phyloP scores from a whole-genome alignment of 2,329 filamentous ascomycete genomes.

The Rasamsonia emersonii region DNA sequence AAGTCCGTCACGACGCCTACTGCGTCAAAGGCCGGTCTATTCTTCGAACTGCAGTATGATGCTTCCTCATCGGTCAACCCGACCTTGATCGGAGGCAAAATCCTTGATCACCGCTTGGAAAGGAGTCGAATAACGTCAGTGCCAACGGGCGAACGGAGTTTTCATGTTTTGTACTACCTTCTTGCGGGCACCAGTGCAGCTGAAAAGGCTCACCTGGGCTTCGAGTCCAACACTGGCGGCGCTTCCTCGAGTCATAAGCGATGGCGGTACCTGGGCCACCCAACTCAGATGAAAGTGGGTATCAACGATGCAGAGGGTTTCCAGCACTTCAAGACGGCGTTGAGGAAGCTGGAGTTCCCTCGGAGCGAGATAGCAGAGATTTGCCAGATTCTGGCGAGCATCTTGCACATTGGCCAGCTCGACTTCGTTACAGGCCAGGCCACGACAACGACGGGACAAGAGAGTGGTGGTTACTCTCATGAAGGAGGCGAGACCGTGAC shows the following conservation, averaged over 20 bases:
- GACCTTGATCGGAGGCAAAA: constrained; percentile 83
- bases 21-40: constrained; percentile 89
- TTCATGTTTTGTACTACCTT: constrained; percentile 92
- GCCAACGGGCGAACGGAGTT: constrained; percentile 91
- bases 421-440: constrained; percentile 79
- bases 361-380: constrained; percentile 91
- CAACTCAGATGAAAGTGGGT: constrained; percentile 91
- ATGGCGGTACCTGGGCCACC: constrained; percentile 95
- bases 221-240: constrained; percentile 41
- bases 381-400: constrained; percentile 85
- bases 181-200: constrained; percentile 82
- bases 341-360: constrained; percentile 90
- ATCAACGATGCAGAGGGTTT: constrained; percentile 96
- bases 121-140: constrained; percentile 84
- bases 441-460: constrained; percentile 71
- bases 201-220: constrained; percentile 76
- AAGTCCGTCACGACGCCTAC: constrained; percentile 94
- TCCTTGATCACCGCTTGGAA: constrained; percentile 88
- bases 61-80: constrained; percentile 76
- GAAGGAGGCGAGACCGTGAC: constrained; percentile 84
- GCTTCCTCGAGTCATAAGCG: constrained; percentile 57
- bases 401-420: constrained; percentile 94
- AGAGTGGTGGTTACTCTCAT: constrained; percentile 92
- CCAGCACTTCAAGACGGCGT: constrained; percentile 91
- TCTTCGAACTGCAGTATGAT: constrained; percentile 95